Evolutionary conservation across 768 basidiomycete species (phyloP).

Genomic region (Thelephora aurantiotincta): DNA sequence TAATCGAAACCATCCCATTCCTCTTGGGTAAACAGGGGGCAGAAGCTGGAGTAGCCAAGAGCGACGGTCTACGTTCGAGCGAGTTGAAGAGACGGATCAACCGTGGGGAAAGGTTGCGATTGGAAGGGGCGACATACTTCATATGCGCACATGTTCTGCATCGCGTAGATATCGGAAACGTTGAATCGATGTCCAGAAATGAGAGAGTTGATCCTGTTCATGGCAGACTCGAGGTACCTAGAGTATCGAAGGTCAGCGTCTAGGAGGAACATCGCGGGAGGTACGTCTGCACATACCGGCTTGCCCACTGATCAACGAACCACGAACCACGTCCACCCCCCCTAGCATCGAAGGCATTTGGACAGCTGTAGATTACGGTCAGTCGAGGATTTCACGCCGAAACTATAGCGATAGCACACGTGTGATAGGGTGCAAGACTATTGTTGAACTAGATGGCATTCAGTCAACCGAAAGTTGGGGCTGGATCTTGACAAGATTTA

Average conservation of each 20-base stretch:
- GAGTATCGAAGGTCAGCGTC: constrained; percentile 17
- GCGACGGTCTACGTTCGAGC: constrained; percentile 58
- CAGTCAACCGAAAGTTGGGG: constrained; percentile 28
- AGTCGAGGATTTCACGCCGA: background rate
- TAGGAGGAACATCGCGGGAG: constrained; percentile 4
- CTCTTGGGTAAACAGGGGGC: constrained; percentile 75
- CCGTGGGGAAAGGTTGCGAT: too few relatives aligned
- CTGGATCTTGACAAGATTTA: too few relatives aligned
- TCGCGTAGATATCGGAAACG: too few relatives aligned
- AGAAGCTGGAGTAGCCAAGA: constrained; percentile 84
- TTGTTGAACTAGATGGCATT: too few relatives aligned
- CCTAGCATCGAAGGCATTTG: constrained; percentile 17
- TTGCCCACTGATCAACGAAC: too few relatives aligned
- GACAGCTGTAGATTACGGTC: constrained; percentile 8
- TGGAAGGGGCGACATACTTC: constrained; percentile 29
- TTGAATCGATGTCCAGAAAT: too few relatives aligned
- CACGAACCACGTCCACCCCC: too few relatives aligned
- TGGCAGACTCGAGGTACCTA: constrained; percentile 22
- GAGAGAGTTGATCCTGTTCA: too few relatives aligned
- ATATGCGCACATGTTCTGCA: too few relatives aligned
- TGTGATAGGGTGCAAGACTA: background rate
- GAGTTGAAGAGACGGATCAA: constrained; percentile 1
- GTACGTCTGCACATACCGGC: constrained; percentile 3
- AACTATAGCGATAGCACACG: background rate
- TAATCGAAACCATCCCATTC: constrained; percentile 95